Evolutionary conservation across 352 stramenopile species (phyloP).

Genomic region (Globisporangium cylindrosporum): DNA sequence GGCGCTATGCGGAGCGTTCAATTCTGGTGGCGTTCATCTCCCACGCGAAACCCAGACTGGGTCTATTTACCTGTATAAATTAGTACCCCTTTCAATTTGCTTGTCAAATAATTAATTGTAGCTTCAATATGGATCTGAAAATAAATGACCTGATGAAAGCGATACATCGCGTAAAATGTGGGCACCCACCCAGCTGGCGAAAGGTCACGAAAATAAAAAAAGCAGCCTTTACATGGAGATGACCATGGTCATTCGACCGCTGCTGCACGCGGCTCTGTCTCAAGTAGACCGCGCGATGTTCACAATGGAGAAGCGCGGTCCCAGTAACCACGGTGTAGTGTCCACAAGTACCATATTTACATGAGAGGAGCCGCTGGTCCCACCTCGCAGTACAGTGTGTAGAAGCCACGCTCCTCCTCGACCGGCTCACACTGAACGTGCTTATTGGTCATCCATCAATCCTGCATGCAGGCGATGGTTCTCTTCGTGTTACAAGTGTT

Average conservation of each 20-base stretch:
- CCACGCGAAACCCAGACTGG: neutral
- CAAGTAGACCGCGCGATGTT: neutral
- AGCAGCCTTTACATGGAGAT: conserved; percentile 1
- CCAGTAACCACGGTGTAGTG: neutral
- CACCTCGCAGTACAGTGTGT: neutral
- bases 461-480: neutral
- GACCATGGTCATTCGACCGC: neutral
- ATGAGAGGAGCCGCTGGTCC: neutral
- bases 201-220: neutral
- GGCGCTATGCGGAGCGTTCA: conserved; percentile 2
- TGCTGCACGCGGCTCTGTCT: neutral
- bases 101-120: neutral
- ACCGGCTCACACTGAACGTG: neutral
- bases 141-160: neutral
- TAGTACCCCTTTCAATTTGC: neutral
- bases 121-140: neutral
- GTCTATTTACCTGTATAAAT: conserved; percentile 2
- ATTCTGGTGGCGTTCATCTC: neutral
- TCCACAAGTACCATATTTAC: neutral
- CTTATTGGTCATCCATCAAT: neutral
- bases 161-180: neutral
- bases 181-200: neutral
- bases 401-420: neutral
- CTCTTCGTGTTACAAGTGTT: too few relatives aligned
- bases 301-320: neutral